Evolutionary conservation across 1,284 basidiomycete genomes (phyloP).

Genomic region (Peniophora sp.): DNA sequence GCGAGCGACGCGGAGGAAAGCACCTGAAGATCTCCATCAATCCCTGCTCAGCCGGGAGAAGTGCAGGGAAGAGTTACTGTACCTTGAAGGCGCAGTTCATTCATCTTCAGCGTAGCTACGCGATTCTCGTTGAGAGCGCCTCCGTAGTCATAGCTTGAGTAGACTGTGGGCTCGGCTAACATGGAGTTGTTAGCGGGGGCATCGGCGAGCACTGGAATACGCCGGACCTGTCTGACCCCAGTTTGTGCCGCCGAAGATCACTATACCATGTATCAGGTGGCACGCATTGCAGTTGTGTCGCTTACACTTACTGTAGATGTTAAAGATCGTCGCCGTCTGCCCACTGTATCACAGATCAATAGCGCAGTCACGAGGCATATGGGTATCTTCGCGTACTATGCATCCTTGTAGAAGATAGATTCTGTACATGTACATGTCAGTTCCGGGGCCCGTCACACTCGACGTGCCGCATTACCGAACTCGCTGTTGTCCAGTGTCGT

Average conservation of each 20-base stretch:
- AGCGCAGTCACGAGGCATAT: not conserved
- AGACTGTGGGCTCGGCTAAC: slow-evolving; percentile 33
- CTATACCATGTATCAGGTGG: slow-evolving; percentile 16
- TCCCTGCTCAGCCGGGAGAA: not conserved
- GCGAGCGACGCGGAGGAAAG: slow-evolving; percentile 40
- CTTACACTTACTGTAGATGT: slow-evolving; percentile 36
- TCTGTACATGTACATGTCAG: slow-evolving; percentile 23
- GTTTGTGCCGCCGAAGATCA: slow-evolving; percentile 45
- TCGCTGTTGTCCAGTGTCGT: slow-evolving; percentile 33
- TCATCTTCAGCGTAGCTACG: slow-evolving; percentile 40
- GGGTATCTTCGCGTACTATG: slow-evolving; percentile 27
- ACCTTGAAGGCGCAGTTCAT: slow-evolving; percentile 48
- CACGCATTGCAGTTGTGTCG: not conserved
- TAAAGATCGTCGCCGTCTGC: slow-evolving; percentile 40
- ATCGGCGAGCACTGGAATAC: too few relatives aligned
- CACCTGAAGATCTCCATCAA: slow-evolving; percentile 19
- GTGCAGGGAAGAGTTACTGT: slow-evolving; percentile 11
- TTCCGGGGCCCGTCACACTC: not conserved
- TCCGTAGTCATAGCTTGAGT: slow-evolving; percentile 42
- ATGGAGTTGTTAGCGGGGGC: too few relatives aligned
- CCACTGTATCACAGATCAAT: slow-evolving; percentile 21
- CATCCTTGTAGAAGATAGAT: slow-evolving; percentile 43
- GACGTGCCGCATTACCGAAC: slow-evolving; percentile 15
- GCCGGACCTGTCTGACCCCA: slow-evolving; percentile 32
- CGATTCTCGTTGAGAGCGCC: slow-evolving; percentile 46